These are phyloP conservation scores for Paramecium sonneborni DNA, from an alignment of 73 alveolate genomes.

Conservation along the genomic window DNA sequence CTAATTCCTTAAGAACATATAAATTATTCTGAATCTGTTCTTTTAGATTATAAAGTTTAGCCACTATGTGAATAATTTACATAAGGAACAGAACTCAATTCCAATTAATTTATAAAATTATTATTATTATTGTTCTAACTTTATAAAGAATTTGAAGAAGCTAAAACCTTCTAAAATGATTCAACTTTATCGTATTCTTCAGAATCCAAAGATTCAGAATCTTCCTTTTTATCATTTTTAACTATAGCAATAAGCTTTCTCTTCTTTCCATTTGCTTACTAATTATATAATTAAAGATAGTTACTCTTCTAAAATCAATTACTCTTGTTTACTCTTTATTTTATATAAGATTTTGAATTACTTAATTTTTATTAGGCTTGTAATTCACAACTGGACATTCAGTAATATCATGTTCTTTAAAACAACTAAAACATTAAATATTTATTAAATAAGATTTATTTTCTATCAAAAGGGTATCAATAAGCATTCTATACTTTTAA, in stretches of 20 bases:
- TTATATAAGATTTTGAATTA: background rate
- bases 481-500: background rate
- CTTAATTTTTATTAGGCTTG: background rate
- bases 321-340: background rate
- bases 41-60: background rate
- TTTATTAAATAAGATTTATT: background rate
- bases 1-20: background rate
- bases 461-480: background rate
- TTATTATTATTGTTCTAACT: background rate
- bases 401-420: background rate
- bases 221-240: background rate
- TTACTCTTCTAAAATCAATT: background rate
- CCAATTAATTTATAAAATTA: background rate
- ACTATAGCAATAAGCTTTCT: background rate
- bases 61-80: slow-evolving; percentile 13
- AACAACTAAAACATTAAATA: background rate
- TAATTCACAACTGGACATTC: background rate
- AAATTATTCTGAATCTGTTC: background rate
- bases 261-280: background rate
- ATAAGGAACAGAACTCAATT: background rate
- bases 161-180: background rate
- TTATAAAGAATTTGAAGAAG: background rate
- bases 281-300: background rate
- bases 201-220: background rate
- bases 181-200: background rate